Evolutionary conservation across 257 asterid genomes (phyloP).

Genomic region (Lycium ferocissimum): DNA sequence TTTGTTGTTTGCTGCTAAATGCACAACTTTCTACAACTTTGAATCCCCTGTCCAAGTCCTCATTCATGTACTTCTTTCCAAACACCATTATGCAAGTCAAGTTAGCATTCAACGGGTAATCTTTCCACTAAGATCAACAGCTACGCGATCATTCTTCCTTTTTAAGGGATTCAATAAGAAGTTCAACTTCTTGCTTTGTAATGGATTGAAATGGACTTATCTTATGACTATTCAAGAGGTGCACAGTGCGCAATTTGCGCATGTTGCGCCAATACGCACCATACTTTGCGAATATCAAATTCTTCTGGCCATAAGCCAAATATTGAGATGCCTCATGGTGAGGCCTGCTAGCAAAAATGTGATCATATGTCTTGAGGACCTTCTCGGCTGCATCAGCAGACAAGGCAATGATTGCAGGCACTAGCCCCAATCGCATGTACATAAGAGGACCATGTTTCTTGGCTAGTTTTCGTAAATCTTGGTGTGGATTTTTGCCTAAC

Average conservation of each 20-base stretch:
- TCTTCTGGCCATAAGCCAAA: slow-evolving; percentile 30
- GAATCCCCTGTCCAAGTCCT: slow-evolving; percentile 37
- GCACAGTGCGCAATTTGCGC: slow-evolving; percentile 31
- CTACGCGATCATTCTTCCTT: neutral
- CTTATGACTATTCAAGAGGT: slow-evolving; percentile 34
- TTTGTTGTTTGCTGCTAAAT: slow-evolving; percentile 27
- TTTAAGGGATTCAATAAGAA: slow-evolving; percentile 27
- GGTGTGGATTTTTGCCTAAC: slow-evolving; percentile 37
- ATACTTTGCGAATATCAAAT: slow-evolving; percentile 27
- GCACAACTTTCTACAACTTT: slow-evolving; percentile 28
- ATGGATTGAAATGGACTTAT: slow-evolving; percentile 30
- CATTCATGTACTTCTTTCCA: slow-evolving; percentile 38
- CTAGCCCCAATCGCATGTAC: slow-evolving; percentile 33
- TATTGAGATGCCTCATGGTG: slow-evolving; percentile 29
- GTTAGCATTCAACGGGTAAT: slow-evolving; percentile 31
- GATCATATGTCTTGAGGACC: slow-evolving; percentile 37
- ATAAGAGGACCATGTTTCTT: slow-evolving; percentile 43
- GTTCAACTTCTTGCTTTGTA: slow-evolving; percentile 33
- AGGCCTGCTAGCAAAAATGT: slow-evolving; percentile 38
- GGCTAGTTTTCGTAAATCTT: slow-evolving; percentile 35
- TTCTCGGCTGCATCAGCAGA: slow-evolving; percentile 32
- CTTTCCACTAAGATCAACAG: slow-evolving; percentile 27
- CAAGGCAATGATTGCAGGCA: slow-evolving; percentile 43
- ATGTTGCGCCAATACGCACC: slow-evolving; percentile 38
- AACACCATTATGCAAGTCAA: slow-evolving; percentile 39